A percentile compares a stretch with the other conserved stretches of the same genome.
phyloP scores from a whole-genome alignment of 129 eudicot species.

The Ambrosia trifida region DNA sequence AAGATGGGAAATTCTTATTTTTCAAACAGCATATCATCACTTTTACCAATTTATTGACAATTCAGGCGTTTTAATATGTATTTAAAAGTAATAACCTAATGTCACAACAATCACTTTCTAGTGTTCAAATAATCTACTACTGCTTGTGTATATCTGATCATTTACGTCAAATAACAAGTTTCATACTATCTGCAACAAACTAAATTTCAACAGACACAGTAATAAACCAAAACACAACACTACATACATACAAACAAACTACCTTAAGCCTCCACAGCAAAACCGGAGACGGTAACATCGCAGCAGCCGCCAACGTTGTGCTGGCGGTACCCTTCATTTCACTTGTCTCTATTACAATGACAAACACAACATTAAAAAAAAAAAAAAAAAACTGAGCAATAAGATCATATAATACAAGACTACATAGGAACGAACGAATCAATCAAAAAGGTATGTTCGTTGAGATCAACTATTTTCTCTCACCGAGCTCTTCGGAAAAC shows the following conservation, averaged over 20 bases:
- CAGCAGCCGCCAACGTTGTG: slow-evolving; percentile 59
- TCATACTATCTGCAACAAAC: not conserved
- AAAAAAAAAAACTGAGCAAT: slow-evolving; percentile 2
- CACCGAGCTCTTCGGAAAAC: slow-evolving; percentile 67
- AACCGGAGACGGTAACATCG: slow-evolving; percentile 85
- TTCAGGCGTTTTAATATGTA: not conserved
- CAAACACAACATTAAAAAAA: not conserved
- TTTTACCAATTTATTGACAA: not conserved
- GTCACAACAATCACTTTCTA: not conserved
- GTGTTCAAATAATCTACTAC: not conserved
- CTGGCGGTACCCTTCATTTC: slow-evolving; percentile 77
- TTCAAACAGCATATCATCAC: not conserved
- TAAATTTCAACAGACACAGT: not conserved
- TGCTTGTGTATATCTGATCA: not conserved
- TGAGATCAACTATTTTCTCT: slow-evolving; percentile 22
- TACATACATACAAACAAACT: slow-evolving; percentile 14
- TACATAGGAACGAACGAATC: not conserved
- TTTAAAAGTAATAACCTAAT: not conserved
- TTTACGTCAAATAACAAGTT: not conserved
- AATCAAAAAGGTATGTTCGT: slow-evolving; percentile 1
- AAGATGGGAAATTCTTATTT: not conserved
- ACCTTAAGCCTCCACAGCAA: slow-evolving; percentile 98
- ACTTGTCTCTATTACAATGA: slow-evolving; percentile 45
- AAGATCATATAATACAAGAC: not conserved
- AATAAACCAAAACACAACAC: not conserved